Percentiles rank a stretch among this genome's conserved stretches.
These are phyloP conservation scores for Noccaea bulbosa DNA, from an alignment of 345 rosid species.

Conservation along the genomic window DNA sequence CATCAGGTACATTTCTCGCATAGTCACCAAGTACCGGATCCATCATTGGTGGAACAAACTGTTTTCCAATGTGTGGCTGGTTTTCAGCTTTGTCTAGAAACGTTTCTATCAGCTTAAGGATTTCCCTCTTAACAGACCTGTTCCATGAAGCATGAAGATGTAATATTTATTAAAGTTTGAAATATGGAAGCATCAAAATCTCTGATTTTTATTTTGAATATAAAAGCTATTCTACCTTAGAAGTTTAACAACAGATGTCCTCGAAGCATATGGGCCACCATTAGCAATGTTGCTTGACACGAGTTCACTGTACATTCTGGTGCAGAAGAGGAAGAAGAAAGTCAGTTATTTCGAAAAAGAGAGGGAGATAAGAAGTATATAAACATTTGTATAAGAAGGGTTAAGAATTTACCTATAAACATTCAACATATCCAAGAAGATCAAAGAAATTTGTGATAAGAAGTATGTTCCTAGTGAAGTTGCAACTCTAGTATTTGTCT, in stretches of 20 bases:
- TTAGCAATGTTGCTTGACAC: constrained; percentile 88
- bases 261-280: constrained; percentile 93
- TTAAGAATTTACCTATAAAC: constrained; percentile 71
- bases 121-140: constrained; percentile 99
- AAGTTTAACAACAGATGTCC: constrained; percentile 90
- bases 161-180: constrained; percentile 19
- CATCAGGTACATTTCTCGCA: constrained; percentile 97
- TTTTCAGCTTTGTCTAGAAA: constrained; percentile 99
- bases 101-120: constrained; percentile 92
- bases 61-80: constrained; percentile 91
- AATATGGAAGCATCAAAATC: constrained; percentile 7
- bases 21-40: constrained; percentile 97
- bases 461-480: constrained; percentile 84
- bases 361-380: not conserved
- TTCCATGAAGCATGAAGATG: constrained; percentile 31
- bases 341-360: constrained; percentile 4
- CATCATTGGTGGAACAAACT: constrained; percentile 99
- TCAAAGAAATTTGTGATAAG: constrained; percentile 79
- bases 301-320: constrained; percentile 99
- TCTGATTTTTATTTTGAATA: constrained; percentile 11
- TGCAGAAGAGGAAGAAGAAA: constrained; percentile 31
- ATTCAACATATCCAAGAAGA: constrained; percentile 96
- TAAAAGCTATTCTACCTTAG: constrained; percentile 59
- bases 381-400: constrained; percentile 2
- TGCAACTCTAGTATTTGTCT: constrained; percentile 98